These are phyloP conservation scores for Curvularia verruculosa DNA, from an alignment of 2,329 filamentous ascomycete genomes.

Conservation along the genomic window DNA sequence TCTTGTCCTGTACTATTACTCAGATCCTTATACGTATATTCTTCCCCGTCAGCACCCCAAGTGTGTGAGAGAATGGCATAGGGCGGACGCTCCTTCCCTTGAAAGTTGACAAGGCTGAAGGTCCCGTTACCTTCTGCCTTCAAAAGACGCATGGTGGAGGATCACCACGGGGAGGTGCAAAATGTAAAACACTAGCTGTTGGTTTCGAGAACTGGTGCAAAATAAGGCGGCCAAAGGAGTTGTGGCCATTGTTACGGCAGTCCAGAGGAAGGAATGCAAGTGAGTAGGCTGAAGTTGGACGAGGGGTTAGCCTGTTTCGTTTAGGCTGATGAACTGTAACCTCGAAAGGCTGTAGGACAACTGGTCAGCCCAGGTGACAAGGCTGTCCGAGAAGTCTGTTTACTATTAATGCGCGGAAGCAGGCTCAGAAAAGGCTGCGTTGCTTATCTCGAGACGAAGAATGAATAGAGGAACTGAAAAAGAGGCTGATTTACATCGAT, in stretches of 20 bases:
- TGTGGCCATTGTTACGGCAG: not conserved
- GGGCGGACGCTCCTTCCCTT: not conserved
- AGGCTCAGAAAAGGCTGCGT: no score
- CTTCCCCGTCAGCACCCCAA: not conserved
- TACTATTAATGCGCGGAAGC: not conserved
- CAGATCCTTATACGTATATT: slow-evolving; percentile 2
- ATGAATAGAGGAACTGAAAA: no score
- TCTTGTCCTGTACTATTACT: not conserved
- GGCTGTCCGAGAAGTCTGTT: not conserved
- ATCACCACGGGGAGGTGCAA: not conserved
- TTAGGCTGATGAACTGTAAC: not conserved
- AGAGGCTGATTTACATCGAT: not conserved
- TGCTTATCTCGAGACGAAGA: no score
- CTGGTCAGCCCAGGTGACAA: not conserved
- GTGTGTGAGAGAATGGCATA: slow-evolving; percentile 5
- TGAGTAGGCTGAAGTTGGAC: not conserved
- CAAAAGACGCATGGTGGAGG: slow-evolving; percentile 10
- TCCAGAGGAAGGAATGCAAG: not conserved
- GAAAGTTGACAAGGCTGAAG: slow-evolving; percentile 5
- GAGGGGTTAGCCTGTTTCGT: not conserved
- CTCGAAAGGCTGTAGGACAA: not conserved
- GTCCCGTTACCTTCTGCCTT: not conserved
- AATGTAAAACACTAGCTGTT: not conserved
- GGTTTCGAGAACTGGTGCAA: not conserved
- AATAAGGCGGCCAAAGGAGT: not conserved